Evolutionary conservation across 2,329 filamentous ascomycete genomes (phyloP), one percentile per base, ranked within the genome.

Genomic region (Fusarium devonianum): DNA sequence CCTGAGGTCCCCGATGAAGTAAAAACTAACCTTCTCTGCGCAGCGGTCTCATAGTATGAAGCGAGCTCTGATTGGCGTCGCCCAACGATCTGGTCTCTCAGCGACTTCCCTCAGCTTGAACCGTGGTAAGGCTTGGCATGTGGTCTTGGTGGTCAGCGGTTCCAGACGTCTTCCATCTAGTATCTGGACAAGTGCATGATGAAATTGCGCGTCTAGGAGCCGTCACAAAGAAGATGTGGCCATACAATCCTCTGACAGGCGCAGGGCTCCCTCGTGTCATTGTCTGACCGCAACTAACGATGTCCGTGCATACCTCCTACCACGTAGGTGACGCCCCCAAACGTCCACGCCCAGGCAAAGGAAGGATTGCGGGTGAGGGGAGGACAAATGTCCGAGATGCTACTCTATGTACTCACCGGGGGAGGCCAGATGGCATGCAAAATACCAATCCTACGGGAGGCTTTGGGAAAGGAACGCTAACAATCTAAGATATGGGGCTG

Each of bases 41-140:
- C 14, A 22, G 43, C 38, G 18, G 39, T 10, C 36, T 40, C n/a
- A 32, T 42, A 26, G 17, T 44, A n/a, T n/a, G n/a, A n/a, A n/a
- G n/a, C n/a, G n/a, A n/a, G n/a, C n/a, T n/a, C n/a, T n/a, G n/a
- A n/a, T n/a, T n/a, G n/a, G n/a, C n/a, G n/a, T n/a, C n/a, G n/a
- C n/a, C n/a, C 13, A 22, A 22, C 23, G 26, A 33, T 23, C 22
- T 16, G 22, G 21, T 25, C 32, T 34, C 16, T 44, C 50, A 22
- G 29, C 13, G 6, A 19, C 13, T 29, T 13, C 8, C 36, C 23
- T 16, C 21, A 12, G 29, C 12, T 36, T 29, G 25, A 34, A 34
- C 25, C 30, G 30, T 10, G n/a, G 40, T 35, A 19, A 22, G 21
- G 22, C 29, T 36, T 44, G 41, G 39, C 17, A 16, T 7, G 17